These are phyloP conservation scores for Hibiscus mutabilis DNA, from an alignment of 345 rosid species.

Conservation along the genomic window DNA sequence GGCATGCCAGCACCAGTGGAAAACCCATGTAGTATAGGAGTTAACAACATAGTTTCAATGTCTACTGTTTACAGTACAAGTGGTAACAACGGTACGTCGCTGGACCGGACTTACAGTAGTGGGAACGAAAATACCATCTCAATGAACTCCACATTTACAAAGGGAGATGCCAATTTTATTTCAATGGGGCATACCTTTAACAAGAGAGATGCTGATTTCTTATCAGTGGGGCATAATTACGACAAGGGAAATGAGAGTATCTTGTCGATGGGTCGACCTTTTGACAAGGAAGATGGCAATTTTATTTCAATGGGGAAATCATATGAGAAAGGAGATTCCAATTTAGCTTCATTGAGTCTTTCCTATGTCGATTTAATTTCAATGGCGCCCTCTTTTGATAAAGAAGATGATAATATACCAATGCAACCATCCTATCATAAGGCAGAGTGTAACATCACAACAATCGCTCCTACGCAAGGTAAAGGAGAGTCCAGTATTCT, in stretches of 20 bases:
- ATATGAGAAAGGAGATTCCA: constrained; percentile 29
- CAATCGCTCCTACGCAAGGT: constrained; percentile 23
- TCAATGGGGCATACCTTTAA: constrained; percentile 19
- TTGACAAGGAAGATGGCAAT: constrained; percentile 26
- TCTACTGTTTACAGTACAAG: constrained; percentile 21
- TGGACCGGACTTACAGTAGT: constrained; percentile 20
- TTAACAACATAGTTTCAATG: constrained; percentile 20
- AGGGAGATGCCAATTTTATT: too few species aligned
- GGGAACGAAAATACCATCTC: constrained; percentile 19
- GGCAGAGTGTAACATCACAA: too few species aligned
- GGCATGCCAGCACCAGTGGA: constrained; percentile 27
- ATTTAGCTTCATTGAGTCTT: constrained; percentile 29
- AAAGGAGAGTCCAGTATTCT: constrained; percentile 31
- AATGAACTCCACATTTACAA: too few species aligned
- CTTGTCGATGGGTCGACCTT: constrained; percentile 28
- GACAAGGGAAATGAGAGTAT: constrained; percentile 26
- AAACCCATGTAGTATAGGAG: constrained; percentile 22
- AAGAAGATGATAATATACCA: too few species aligned
- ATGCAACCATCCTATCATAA: too few species aligned
- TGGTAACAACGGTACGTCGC: constrained; percentile 16
- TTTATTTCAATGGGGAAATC: constrained; percentile 36
- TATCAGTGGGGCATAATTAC: constrained; percentile 28
- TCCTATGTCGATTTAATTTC: constrained; percentile 25
- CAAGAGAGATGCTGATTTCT: constrained; percentile 22
- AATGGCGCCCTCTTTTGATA: too few species aligned